Base-by-base conservation (phyloP, 371 early-diverging fungal species). In the Lichtheimia hyalospora region DNA sequence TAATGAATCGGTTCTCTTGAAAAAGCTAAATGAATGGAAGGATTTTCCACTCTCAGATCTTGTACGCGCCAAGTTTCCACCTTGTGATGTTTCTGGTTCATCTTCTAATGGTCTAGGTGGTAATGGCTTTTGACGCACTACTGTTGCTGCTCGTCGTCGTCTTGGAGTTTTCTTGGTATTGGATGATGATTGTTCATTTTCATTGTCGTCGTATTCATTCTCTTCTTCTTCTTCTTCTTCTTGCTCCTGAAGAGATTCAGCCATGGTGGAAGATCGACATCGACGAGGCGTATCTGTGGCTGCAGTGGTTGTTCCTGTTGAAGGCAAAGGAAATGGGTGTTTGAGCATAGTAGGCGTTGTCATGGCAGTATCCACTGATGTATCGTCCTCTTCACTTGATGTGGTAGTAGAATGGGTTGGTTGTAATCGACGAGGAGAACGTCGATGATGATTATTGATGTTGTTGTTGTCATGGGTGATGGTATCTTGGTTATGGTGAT, bases 341-440 rank as follows among this genome's bases (percentile, higher is more conserved):
- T 55, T 55, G 14, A 23, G 15, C 13, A 42, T 27, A 2, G 60
- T 67, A 7, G 68, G 68, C 10, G 68, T 67, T 13, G 68, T 67
- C 63, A 67, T 52, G 16, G 68, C 59, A 10, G 75, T 75, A 52
- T 75, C 75, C 0, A 67, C 62, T 16, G 75, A 71, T 25, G 28
- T 16, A 43, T 68, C 67, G 49, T 65, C 62, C 16, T 53, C 60
- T 14, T 55, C 62, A 20, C 60, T 61, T 6, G 63, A 60, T 27
- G 28, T 50, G 20, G 27, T 27, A 5, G 7, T 34, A 8, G 34
- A 34, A 34, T 34, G 34, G 34, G 34, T 34, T 6, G 34, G 34
- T 34, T 34, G 34, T 34, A 34, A 10, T 34, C 34, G 34, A 1
- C 10, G 6, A 34, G 34, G 34, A 34, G 10, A 10, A 34, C 34